Percentiles rank a stretch among this genome's conserved stretches.
Conservation (phyloP, 2,329 filamentous ascomycete genomes). For the Geoglossum cookeanum region DNA sequence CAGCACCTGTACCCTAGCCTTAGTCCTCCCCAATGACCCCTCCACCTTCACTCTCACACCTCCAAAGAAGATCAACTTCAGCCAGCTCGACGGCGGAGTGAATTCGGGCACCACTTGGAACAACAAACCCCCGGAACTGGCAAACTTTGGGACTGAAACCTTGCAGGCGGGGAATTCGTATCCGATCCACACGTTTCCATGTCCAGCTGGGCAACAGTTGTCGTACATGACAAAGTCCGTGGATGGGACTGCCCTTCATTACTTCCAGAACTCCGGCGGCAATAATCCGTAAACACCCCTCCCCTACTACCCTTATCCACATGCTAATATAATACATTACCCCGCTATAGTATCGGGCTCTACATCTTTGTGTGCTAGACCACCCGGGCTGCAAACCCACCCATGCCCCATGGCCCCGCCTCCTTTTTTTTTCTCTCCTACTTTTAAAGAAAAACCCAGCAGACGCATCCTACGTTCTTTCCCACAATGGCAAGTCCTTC, state of each 20-base stretch:
- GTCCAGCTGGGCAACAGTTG: constrained; percentile 33
- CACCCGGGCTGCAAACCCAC: background rate
- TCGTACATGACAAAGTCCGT: constrained; percentile 32
- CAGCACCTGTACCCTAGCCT: constrained; percentile 43
- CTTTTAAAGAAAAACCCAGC: too few species aligned
- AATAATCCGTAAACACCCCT: constrained; percentile 19
- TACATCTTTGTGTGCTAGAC: constrained; percentile 13
- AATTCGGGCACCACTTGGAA: constrained; percentile 32
- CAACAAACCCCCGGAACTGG: constrained; percentile 28
- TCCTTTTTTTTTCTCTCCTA: too few species aligned
- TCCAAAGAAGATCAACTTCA: constrained; percentile 33
- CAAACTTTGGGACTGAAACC: constrained; percentile 24
- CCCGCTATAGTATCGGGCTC: constrained; percentile 13
- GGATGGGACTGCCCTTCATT: constrained; percentile 34
- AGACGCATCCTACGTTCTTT: too few species aligned
- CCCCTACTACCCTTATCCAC: background rate
- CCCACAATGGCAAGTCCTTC: too few species aligned
- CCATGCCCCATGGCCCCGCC: too few species aligned
- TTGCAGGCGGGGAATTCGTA: constrained; percentile 36
- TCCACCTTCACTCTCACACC: constrained; percentile 37
- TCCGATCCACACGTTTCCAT: constrained; percentile 32
- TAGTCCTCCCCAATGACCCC: constrained; percentile 32
- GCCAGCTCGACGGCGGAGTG: constrained; percentile 28
- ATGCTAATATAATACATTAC: too few species aligned
- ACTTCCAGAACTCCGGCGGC: constrained; percentile 43